Evolutionary conservation across 371 early-diverging fungal species (phyloP).

Genomic region (Mucor saturninus): DNA sequence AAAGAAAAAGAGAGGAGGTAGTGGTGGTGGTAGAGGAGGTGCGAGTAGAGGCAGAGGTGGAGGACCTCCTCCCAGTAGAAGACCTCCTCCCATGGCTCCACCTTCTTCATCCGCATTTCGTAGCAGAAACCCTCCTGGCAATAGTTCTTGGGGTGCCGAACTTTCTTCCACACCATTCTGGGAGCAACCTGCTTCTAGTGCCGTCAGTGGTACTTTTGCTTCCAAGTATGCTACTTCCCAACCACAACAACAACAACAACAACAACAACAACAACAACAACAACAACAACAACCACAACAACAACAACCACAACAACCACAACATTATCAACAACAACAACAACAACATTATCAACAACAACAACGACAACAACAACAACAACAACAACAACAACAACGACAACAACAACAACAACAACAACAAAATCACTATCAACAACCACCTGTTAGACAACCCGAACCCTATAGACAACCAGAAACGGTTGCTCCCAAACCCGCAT

Average conservation of each 20-base stretch:
- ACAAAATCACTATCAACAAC: conserved; percentile 10
- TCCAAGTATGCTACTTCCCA: conserved; percentile 20
- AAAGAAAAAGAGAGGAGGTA: conserved; percentile 27
- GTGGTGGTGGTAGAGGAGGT: not conserved
- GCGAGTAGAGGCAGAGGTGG: too few relatives aligned
- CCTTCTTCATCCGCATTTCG: conserved; percentile 16
- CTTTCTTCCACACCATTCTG: conserved; percentile 46
- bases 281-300: too few relatives aligned
- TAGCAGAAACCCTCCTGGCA: conserved; percentile 15
- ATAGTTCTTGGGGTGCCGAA: conserved; percentile 33
- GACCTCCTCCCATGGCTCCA: conserved; percentile 8
- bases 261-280: too few relatives aligned
- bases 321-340: too few relatives aligned
- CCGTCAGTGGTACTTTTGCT: conserved; percentile 20
- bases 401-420: not conserved
- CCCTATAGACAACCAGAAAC: not conserved
- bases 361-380: not conserved
- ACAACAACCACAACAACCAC: too few relatives aligned
- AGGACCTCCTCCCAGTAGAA: conserved; percentile 14
- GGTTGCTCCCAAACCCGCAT: conserved; percentile 5
- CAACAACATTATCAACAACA: too few relatives aligned
- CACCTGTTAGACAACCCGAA: not conserved
- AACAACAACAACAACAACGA: not conserved
- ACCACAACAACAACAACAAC: conserved; percentile 5
- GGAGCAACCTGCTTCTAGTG: conserved; percentile 27